phyloP scores from a whole-genome alignment of 2,329 filamentous ascomycete species.

The Phyllosticta citribraziliensis region DNA sequence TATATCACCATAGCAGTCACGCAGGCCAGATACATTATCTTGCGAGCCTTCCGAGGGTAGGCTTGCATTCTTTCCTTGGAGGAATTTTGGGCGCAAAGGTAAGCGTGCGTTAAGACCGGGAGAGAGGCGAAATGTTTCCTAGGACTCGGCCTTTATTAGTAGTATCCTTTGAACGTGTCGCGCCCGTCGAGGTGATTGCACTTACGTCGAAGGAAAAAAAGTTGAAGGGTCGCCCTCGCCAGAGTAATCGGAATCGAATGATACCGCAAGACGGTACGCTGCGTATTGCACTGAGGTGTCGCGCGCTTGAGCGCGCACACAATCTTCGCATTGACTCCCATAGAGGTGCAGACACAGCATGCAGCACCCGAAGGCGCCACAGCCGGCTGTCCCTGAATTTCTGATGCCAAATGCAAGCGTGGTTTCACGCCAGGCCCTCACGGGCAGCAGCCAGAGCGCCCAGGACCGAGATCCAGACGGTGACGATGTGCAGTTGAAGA shows the following conservation, averaged over 20 bases:
- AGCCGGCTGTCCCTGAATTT: conserved; percentile 57
- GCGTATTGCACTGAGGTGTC: conserved; percentile 96
- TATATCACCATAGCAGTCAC: too few relatives aligned
- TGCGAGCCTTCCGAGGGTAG: neutral
- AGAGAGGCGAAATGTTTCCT: neutral
- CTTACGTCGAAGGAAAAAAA: conserved; percentile 41
- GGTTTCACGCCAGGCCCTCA: conserved; percentile 76
- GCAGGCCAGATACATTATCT: neutral
- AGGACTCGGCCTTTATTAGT: conserved; percentile 22
- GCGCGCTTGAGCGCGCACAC: conserved; percentile 44
- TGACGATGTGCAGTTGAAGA: conserved; percentile 56
- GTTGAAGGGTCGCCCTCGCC: conserved; percentile 63
- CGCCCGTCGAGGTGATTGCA: conserved; percentile 15
- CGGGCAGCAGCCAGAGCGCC: conserved; percentile 54
- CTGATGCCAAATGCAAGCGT: conserved; percentile 86
- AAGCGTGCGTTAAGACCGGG: neutral
- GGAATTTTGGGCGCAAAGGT: neutral
- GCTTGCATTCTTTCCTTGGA: neutral
- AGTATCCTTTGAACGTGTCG: conserved; percentile 28
- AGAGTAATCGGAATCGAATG: conserved; percentile 93
- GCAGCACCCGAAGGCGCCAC: conserved; percentile 19
- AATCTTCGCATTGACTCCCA: conserved; percentile 95
- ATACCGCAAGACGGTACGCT: conserved; percentile 57
- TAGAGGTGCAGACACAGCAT: conserved; percentile 43
- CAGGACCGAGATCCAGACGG: conserved; percentile 21